Evolutionary conservation across 768 basidiomycete species (phyloP).

Genomic region (Candolleomyces aberdarensis): DNA sequence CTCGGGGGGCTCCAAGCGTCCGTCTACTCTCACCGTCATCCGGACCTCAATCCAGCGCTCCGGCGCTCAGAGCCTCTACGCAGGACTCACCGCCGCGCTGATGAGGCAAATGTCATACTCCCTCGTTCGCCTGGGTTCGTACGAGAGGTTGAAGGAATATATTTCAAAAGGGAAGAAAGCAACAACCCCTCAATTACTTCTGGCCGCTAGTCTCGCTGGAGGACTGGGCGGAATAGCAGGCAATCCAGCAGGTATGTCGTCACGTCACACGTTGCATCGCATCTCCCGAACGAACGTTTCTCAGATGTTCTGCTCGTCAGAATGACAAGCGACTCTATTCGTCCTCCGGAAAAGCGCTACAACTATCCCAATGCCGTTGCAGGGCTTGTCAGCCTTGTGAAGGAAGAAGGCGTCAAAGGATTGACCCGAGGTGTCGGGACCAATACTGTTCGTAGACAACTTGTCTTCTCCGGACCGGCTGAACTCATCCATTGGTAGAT

Average conservation of each 20-base stretch:
- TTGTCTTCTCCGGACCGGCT: conserved; percentile 5
- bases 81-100: conserved; percentile 78
- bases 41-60: conserved; percentile 60
- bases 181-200: conserved; percentile 52
- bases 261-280: conserved; percentile 3
- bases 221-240: conserved; percentile 81
- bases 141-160: conserved; percentile 70
- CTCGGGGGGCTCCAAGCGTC: conserved; percentile 42
- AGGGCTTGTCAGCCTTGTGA: conserved; percentile 64
- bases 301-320: conserved; percentile 72
- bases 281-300: not conserved
- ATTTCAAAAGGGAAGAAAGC: conserved; percentile 46
- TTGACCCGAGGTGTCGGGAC: conserved; percentile 74
- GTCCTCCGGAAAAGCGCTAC: conserved; percentile 71
- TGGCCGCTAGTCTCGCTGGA: conserved; percentile 71
- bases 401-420: conserved; percentile 66
- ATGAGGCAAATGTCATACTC: conserved; percentile 92
- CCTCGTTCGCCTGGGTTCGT: conserved; percentile 77
- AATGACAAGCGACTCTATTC: conserved; percentile 85
- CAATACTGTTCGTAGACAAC: conserved; percentile 54
- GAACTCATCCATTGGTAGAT: conserved; percentile 14
- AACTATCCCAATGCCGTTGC: conserved; percentile 77
- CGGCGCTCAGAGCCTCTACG: conserved; percentile 74
- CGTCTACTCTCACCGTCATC: conserved; percentile 65
- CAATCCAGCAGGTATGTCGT: conserved; percentile 67